phyloP scores from a whole-genome alignment of 2,329 filamentous ascomycete genomes.

The Dothistroma pini region DNA sequence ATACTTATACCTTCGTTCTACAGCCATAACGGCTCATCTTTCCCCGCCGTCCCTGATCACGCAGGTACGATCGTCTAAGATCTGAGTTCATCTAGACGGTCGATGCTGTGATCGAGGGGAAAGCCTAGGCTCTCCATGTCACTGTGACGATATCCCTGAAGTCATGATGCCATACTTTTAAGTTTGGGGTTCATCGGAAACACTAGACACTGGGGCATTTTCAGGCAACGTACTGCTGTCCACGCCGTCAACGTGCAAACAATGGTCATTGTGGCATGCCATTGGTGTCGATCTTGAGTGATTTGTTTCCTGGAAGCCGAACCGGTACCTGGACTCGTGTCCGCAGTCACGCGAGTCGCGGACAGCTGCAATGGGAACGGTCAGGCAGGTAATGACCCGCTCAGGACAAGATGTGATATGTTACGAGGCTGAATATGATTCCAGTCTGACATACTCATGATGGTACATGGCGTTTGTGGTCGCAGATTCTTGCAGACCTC shows the following conservation, averaged over 20 bases:
- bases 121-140: background rate
- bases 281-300: background rate
- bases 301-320: background rate
- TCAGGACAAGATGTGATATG: background rate
- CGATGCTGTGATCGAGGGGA: background rate
- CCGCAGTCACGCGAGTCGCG: background rate
- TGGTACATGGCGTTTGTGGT: background rate
- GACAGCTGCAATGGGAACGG: background rate
- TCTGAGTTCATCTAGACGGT: background rate
- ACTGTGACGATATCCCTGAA: background rate
- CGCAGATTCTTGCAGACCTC: background rate
- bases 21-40: background rate
- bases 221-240: background rate
- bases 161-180: slow-evolving; percentile 1
- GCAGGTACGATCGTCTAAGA: background rate
- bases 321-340: background rate
- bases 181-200: background rate
- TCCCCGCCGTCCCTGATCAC: background rate
- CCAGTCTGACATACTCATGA: background rate
- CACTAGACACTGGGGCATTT: slow-evolving; percentile 2
- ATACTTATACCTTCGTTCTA: background rate
- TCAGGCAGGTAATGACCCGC: background rate
- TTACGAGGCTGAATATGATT: background rate
- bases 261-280: background rate
- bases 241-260: background rate